Evolutionary conservation across 306 rosid genomes (phyloP), one percentile per base, ranked within the genome.

Genomic region (Prunus campanulata): DNA sequence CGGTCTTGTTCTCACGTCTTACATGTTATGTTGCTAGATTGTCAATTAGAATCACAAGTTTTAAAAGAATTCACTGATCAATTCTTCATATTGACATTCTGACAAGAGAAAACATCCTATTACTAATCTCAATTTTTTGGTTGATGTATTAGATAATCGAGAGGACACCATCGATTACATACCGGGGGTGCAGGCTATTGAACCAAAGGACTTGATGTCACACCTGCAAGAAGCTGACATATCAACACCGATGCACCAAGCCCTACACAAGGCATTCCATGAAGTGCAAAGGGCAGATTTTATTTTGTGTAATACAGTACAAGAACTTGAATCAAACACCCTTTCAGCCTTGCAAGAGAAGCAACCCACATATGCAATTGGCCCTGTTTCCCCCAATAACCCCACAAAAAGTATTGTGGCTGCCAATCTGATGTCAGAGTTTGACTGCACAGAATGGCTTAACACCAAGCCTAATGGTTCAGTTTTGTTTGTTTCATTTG

Each of bases 301-400:
- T 24, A 29, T 84, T 12, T 10, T 84, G 10, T 67, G 73, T 13
- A 84, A 80, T 62, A 76, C 82, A 1, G 77, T 84, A 7, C 77
- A 84, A 72, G 82, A 84, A 66, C 84, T 84, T 2, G 87, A 84
- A 72, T 55, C 70, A 9, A 77, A 72, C 29, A 44, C 79, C 52
- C 75, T 84, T 25, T 72, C 63, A 30, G 76, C 77, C 73, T 32
- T 80, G 62, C 82, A 72, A 68, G 54, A 77, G 5, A 80, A 77
- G 84, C 82, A 84, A 49, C 60, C 74, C 46, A 42, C 71, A 10
- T 80, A 72, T 44, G 77, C 87, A 15, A 62, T 84, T 14, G 87
- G 85, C 27, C 85, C 85, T 0, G 13, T 82, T 56, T 66, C 72
- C 18, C 74, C 81, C 9, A 20, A 2, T 8, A 59, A 2, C 42